Evolutionary conservation across 306 rosid genomes (phyloP), one percentile per base, ranked within the genome.

Genomic region (Vicia sativa): DNA sequence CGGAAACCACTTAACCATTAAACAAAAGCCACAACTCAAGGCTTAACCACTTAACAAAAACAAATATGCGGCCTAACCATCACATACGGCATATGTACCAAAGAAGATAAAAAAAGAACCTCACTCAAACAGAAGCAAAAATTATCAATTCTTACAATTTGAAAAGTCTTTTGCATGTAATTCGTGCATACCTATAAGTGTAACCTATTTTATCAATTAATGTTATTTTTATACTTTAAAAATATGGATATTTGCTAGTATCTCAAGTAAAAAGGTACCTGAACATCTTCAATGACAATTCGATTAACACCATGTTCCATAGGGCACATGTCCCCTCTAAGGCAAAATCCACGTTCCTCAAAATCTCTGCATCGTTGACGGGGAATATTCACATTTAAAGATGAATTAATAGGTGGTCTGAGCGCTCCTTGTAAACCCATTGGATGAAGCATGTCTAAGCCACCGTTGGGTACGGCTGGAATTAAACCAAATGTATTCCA

Each of bases 301-400:
- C 99, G 97, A 73, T 95, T 88, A 61, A 91, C 84, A 42, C 99
- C 99, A 37, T 95, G 99, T 77, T 95, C 99, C 99, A 95, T 95
- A 15, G 97, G 99, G 59, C 99, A 95, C 91, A 95, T 91, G 81
- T 95, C 99, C 75, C 99, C 99, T 87, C 99, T 87, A 19, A 95
- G 85, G 80, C 99, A 95, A 81, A 87, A 95, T 48, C 99, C 99
- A 58, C 96, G 97, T 81, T 95, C 99, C 95, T 95, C 99, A 78
- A 95, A 95, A 75, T 95, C 99, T 87, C 99, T 87, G 76, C 99
- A 95, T 75, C 99, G 74, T 75, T 85, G 99, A 44, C 79, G 96
- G 72, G 92, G 87, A 57, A 95, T 82, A 43, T 86, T 91, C 71
- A 85, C 82, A 78, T 77, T 95, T 73, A 95, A 76, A 41, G 98